Base-by-base conservation (phyloP, 2,329 filamentous ascomycete genomes). In the Aspergillus uvarum region DNA sequence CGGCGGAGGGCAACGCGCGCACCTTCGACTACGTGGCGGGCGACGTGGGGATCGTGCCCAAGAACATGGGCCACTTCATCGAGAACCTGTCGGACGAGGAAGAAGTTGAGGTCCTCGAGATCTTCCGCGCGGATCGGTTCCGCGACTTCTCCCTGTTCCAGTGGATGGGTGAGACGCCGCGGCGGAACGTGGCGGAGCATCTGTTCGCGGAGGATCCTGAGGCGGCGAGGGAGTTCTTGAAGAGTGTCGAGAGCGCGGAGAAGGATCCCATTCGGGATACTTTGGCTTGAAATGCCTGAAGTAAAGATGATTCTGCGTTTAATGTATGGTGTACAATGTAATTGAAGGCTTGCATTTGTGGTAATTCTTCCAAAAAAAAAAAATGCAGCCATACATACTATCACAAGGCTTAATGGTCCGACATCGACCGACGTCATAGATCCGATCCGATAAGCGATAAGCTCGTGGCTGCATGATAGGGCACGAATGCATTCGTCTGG, bases 151-250 rank as follows among this genome's bases (percentile, higher is more conserved):
- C 48, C 2, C 38, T 58, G 24, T 52, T 58, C 24, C 56, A 58
- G 49, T 58, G 56, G 56, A 47, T 58, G 56, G 56, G 56, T 1
- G 56, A 58, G 56, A 58, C 56, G 12, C 56, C 56, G 19, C 47
- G 49, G 16, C 24, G 56, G n/a, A 58, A 52, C 32, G 56, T 58
- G 22, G 56, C 49, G 24, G 56, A 58, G 56, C 56, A 58, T 44
- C 21, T 58, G 12, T 58, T 58, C 32, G 38, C 24, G 22, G 56
- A 52, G 48, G 56, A 58, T 47, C 35, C 35, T 1, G 56, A 58
- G 49, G 56, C 56, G 3, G 56, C 56, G 12, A 24, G 49, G 38
- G 56, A 52, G 24, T 58, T 58, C 24, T 32, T 58, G 32, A 31
- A 31, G 35, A 52, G 49, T 31, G 35, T 58, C 4, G 56, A 51